Conservation (phyloP, 2,329 filamentous ascomycete genomes). For the Hypoxylon sp. region DNA sequence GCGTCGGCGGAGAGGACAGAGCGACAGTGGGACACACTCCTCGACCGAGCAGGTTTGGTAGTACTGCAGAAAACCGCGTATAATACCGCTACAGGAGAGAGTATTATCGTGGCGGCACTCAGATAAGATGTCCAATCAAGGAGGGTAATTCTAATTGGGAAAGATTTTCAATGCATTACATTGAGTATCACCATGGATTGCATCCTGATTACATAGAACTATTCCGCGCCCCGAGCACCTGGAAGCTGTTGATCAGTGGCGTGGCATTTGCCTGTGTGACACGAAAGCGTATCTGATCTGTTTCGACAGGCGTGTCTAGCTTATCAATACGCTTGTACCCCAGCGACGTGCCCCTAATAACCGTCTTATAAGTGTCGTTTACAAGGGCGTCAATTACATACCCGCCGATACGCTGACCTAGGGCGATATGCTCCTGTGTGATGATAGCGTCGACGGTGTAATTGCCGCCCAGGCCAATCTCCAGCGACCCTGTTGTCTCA, state of each 20-base stretch:
- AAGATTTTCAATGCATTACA: neutral
- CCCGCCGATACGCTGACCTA: conserved; percentile 53
- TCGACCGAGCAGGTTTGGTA: conserved; percentile 39
- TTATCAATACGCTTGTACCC: conserved; percentile 51
- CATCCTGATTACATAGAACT: neutral
- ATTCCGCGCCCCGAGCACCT: conserved; percentile 42
- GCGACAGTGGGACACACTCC: conserved; percentile 53
- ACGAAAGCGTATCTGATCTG: conserved; percentile 44
- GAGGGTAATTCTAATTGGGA: neutral
- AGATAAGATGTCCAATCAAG: neutral
- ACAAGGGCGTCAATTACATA: conserved; percentile 47
- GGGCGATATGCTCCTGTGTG: conserved; percentile 50
- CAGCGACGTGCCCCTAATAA: conserved; percentile 47
- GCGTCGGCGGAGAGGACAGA: conserved; percentile 25
- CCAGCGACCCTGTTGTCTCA: conserved; percentile 47
- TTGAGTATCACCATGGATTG: neutral
- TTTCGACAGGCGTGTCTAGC: conserved; percentile 32
- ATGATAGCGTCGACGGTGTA: conserved; percentile 48
- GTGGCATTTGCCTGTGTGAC: conserved; percentile 51
- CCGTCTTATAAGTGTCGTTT: conserved; percentile 38
- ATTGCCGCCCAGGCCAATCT: conserved; percentile 45
- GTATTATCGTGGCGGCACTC: neutral
- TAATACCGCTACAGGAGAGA: neutral
- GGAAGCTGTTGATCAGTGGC: conserved; percentile 48
- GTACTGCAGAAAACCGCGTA: conserved; percentile 4